Conservation (phyloP, 352 stramenopile species). For the Blastocystis sp. region DNA sequence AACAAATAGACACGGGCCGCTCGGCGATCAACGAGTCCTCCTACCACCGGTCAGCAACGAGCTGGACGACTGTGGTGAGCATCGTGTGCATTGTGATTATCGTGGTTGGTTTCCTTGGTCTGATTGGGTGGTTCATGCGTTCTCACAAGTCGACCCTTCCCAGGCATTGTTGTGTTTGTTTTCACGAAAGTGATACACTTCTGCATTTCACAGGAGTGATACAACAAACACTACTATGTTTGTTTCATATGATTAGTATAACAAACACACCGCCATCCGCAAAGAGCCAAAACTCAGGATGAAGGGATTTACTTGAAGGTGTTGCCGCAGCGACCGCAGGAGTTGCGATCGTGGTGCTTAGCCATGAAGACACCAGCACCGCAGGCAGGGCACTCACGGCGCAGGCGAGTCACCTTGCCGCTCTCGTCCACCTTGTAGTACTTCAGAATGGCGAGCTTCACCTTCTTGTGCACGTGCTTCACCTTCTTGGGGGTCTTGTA, state of each 20-base stretch:
- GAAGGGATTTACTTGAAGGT: slow-evolving; percentile 79
- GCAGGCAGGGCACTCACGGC: slow-evolving; percentile 94
- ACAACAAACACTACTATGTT: neutral
- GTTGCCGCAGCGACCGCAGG: slow-evolving; percentile 97
- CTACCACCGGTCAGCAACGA: neutral
- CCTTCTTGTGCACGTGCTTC: slow-evolving; percentile 90
- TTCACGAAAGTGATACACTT: too few species aligned
- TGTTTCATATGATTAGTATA: neutral
- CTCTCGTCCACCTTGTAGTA: slow-evolving; percentile 93
- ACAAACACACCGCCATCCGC: neutral
- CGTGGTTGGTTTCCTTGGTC: neutral
- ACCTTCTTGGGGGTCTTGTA: slow-evolving; percentile 99
- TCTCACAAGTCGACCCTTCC: too few species aligned
- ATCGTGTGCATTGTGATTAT: neutral
- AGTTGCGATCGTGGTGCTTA: slow-evolving; percentile 97
- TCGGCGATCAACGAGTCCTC: neutral
- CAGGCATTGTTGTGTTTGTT: too few species aligned
- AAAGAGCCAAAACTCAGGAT: neutral
- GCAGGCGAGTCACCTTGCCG: slow-evolving; percentile 91
- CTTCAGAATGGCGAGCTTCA: slow-evolving; percentile 93
- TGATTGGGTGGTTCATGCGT: neutral
- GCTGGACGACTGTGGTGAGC: neutral
- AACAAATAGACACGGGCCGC: neutral
- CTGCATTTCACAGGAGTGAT: too few species aligned
- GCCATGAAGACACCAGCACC: slow-evolving; percentile 98